Percentiles rank a stretch among this genome's conserved stretches.
Evolutionary conservation across 1,284 basidiomycete genomes (phyloP).

Genomic region (Naganishia sp.): DNA sequence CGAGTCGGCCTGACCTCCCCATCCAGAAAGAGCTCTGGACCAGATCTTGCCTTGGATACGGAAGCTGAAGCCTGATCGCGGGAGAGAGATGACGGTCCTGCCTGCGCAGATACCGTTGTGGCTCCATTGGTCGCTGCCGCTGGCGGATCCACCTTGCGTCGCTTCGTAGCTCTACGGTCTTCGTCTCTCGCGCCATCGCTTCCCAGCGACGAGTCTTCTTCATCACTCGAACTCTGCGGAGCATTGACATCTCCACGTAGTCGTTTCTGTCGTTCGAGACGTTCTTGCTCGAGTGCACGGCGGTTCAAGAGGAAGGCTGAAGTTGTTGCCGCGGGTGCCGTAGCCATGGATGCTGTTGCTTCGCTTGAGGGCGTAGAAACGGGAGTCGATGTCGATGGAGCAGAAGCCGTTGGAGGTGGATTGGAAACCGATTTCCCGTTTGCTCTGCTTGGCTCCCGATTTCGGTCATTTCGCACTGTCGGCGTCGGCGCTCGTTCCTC

Average conservation of each 20-base stretch:
- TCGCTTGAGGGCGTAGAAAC: not conserved
- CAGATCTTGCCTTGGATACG: not conserved
- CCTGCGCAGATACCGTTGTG: not conserved
- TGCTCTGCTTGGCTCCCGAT: not conserved
- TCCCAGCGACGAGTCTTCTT: slow-evolving; percentile 19
- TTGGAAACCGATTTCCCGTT: not conserved
- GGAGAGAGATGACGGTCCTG: not conserved
- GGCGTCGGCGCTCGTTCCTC: not conserved
- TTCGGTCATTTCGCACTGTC: no score
- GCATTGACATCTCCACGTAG: slow-evolving; percentile 18
- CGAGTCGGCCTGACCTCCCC: slow-evolving; percentile 30
- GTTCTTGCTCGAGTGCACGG: slow-evolving; percentile 48
- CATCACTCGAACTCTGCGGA: slow-evolving; percentile 22
- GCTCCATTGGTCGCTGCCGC: not conserved
- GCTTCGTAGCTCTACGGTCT: slow-evolving; percentile 11
- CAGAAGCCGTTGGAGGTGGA: not conserved
- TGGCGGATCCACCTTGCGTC: slow-evolving; percentile 7
- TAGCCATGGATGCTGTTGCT: not conserved
- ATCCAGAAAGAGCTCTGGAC: slow-evolving; percentile 28
- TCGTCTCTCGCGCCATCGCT: not conserved
- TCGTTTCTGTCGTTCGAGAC: slow-evolving; percentile 43
- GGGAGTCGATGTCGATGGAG: not conserved
- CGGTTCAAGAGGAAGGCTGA: slow-evolving; percentile 38
- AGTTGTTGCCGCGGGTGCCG: not conserved
- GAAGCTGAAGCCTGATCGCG: not conserved